These are phyloP conservation scores for Colletotrichum noveboracense DNA, from an alignment of 2,329 filamentous ascomycete genomes.

Conservation along the genomic window DNA sequence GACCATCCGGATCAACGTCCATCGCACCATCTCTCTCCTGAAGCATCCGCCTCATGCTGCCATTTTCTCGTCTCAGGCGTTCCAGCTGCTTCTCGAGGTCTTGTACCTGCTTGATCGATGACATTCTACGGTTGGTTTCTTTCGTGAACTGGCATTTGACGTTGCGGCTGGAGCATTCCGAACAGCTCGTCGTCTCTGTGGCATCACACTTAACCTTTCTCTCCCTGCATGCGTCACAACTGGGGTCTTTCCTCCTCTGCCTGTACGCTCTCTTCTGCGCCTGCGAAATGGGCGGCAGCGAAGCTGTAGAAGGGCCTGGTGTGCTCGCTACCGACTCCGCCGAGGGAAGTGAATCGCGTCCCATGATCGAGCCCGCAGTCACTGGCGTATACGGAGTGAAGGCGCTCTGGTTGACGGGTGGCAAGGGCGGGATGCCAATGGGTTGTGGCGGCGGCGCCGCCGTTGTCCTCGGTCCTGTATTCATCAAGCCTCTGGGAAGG, in stretches of 20 bases:
- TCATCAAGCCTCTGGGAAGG: conserved; percentile 54
- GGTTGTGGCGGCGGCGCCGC: conserved; percentile 55
- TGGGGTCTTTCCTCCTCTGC: conserved; percentile 93
- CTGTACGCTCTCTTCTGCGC: conserved; percentile 93
- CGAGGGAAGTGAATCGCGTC: conserved; percentile 66
- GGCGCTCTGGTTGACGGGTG: conserved; percentile 48
- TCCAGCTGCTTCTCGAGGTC: conserved; percentile 93
- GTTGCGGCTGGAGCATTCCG: conserved; percentile 94
- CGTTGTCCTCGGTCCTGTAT: conserved; percentile 54
- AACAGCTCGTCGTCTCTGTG: conserved; percentile 94
- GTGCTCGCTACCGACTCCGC: conserved; percentile 62
- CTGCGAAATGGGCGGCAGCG: conserved; percentile 48
- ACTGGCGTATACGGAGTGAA: conserved; percentile 62
- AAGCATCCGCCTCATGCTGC: conserved; percentile 71
- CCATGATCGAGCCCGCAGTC: conserved; percentile 53
- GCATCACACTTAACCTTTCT: conserved; percentile 90
- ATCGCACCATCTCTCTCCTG: conserved; percentile 54
- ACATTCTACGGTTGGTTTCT: conserved; percentile 98
- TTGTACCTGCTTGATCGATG: conserved; percentile 98
- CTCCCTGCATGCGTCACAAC: conserved; percentile 95
- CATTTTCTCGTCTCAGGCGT: conserved; percentile 80
- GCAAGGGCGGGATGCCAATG: conserved; percentile 57
- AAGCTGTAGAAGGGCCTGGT: conserved; percentile 49
- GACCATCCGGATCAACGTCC: conserved; percentile 52
- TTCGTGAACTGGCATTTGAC: conserved; percentile 99